Conservation (phyloP, 192 early-diverging fungal species). For the Coemansia sp. region DNA sequence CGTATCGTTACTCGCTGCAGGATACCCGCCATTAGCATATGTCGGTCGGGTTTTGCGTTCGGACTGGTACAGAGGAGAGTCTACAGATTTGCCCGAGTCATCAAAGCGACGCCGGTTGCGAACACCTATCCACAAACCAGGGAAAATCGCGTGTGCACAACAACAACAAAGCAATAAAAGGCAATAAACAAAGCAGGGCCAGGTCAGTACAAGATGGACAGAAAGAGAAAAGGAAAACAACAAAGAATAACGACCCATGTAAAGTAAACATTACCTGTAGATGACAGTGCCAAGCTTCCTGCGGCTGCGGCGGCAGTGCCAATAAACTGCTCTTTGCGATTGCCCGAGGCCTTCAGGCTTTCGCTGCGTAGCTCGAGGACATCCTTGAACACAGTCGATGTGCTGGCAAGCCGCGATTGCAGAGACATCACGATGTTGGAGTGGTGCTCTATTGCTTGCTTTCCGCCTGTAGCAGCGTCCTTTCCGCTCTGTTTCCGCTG, state of each 20-base stretch:
- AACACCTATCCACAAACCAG: slow-evolving; percentile 35
- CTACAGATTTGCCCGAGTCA: slow-evolving; percentile 27
- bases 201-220: neutral
- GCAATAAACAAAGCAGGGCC: too few relatives aligned
- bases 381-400: slow-evolving; percentile 88
- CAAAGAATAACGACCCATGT: neutral
- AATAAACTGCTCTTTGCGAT: slow-evolving; percentile 88
- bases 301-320: slow-evolving; percentile 29
- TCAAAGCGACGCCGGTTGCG: slow-evolving; percentile 43
- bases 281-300: slow-evolving; percentile 18
- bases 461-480: slow-evolving; percentile 52
- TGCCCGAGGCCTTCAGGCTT: slow-evolving; percentile 93
- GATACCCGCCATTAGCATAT: slow-evolving; percentile 12
- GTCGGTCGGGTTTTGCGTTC: slow-evolving; percentile 39
- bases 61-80: slow-evolving; percentile 61
- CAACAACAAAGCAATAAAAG: too few relatives aligned
- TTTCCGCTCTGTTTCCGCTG: slow-evolving; percentile 58
- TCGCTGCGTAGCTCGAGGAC: slow-evolving; percentile 94
- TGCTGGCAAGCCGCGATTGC: slow-evolving; percentile 88
- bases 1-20: slow-evolving; percentile 1
- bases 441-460: slow-evolving; percentile 88
- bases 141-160: slow-evolving; percentile 2
- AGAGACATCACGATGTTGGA: slow-evolving; percentile 88
- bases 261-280: slow-evolving; percentile 32
- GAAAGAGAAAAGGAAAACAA: neutral